phyloP scores from a whole-genome alignment of 2,329 filamentous ascomycete species.

The Ascochyta clinopodiicola region DNA sequence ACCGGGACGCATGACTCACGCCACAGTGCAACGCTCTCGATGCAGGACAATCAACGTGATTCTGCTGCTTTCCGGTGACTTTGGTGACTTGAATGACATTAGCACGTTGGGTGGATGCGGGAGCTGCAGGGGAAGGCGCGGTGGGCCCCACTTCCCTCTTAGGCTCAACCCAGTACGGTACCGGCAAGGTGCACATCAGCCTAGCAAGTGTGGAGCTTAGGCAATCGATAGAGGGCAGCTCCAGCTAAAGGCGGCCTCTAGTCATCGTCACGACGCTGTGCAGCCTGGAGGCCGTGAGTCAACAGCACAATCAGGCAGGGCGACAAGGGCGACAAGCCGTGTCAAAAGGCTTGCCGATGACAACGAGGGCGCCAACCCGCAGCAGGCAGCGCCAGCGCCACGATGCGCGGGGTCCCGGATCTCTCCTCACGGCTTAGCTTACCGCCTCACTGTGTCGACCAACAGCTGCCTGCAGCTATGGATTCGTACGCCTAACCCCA shows the following conservation, averaged over 20 bases:
- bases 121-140: slow-evolving; percentile 33
- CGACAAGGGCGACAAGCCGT: not conserved
- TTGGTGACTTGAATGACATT: not conserved
- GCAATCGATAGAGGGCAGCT: slow-evolving; percentile 17
- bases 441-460: slow-evolving; percentile 32
- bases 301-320: slow-evolving; percentile 6
- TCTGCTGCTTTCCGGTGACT: no score
- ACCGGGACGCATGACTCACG: not conserved
- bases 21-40: not conserved
- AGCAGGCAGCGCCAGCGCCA: slow-evolving; percentile 6
- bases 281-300: slow-evolving; percentile 11
- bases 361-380: slow-evolving; percentile 15
- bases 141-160: slow-evolving; percentile 27
- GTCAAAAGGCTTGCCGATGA: slow-evolving; percentile 13
- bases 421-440: slow-evolving; percentile 22
- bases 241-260: slow-evolving; percentile 11
- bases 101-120: slow-evolving; percentile 14
- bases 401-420: slow-evolving; percentile 21
- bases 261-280: slow-evolving; percentile 4
- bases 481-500: slow-evolving; percentile 27
- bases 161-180: slow-evolving; percentile 20
- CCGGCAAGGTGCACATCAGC: slow-evolving; percentile 24
- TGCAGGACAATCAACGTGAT: not conserved
- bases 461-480: slow-evolving; percentile 31
- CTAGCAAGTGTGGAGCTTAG: slow-evolving; percentile 24